Evolutionary conservation across 1,284 basidiomycete genomes (phyloP).

Genomic region (Rhodotorula sp.): DNA sequence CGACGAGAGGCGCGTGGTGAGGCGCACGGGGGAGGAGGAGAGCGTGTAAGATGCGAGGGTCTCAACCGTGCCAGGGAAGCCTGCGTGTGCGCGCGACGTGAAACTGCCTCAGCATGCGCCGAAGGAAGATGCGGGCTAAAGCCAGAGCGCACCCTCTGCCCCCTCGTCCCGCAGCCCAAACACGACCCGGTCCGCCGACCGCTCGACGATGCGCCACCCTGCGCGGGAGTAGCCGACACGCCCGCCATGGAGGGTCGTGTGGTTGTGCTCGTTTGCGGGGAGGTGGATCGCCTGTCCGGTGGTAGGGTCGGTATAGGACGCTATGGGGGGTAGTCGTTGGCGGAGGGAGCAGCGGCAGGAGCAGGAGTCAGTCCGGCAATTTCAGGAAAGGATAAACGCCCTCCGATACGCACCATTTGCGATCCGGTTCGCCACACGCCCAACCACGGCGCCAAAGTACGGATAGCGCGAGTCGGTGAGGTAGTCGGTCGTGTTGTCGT

Average conservation of each 20-base stretch:
- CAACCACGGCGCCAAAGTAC: conserved; percentile 45
- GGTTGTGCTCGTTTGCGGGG: conserved; percentile 33
- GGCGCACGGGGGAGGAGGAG: conserved; percentile 35
- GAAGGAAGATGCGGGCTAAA: background rate
- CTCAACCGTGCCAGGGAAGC: conserved; percentile 29
- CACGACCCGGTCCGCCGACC: conserved; percentile 38
- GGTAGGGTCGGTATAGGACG: conserved; percentile 26
- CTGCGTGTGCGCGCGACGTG: background rate
- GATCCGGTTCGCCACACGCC: conserved; percentile 42
- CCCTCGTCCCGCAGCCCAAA: conserved; percentile 46
- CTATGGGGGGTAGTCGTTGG: conserved; percentile 34
- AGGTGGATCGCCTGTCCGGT: background rate
- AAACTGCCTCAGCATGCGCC: too few species aligned
- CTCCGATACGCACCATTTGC: conserved; percentile 25
- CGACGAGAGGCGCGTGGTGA: conserved; percentile 20
- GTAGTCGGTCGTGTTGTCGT: conserved; percentile 50
- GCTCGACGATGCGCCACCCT: conserved; percentile 39
- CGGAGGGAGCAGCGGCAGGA: conserved; percentile 25
- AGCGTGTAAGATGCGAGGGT: conserved; percentile 41
- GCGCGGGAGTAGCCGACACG: conserved; percentile 46
- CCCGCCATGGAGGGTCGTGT: conserved; percentile 47
- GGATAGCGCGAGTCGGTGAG: conserved; percentile 46
- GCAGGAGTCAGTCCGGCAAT: background rate
- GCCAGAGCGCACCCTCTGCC: conserved; percentile 44
- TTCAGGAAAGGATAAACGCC: conserved; percentile 16